These are phyloP conservation scores for Hortiboletus campestris DNA, from an alignment of 768 basidiomycete species.

Conservation along the genomic window DNA sequence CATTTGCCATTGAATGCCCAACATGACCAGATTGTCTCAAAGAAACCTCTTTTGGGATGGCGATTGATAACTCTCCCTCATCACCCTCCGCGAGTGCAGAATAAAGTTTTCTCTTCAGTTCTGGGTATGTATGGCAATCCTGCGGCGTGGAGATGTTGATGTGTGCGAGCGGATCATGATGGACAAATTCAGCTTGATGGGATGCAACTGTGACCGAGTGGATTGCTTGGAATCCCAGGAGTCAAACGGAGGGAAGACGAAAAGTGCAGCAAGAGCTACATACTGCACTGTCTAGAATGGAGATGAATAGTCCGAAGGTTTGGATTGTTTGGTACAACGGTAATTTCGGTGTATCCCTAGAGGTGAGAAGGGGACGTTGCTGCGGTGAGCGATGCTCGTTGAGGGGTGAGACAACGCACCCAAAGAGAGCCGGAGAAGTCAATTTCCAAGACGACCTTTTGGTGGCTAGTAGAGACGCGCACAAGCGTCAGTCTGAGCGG, in stretches of 20 bases:
- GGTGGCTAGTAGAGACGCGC: conserved; percentile 81
- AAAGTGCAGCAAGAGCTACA: conserved; percentile 29
- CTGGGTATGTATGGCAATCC: conserved; percentile 88
- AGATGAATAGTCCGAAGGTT: conserved; percentile 83
- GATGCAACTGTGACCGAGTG: conserved; percentile 72
- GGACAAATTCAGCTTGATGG: conserved; percentile 72
- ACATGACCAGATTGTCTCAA: conserved; percentile 58
- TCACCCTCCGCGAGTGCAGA: conserved; percentile 87
- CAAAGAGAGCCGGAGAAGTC: conserved; percentile 87
- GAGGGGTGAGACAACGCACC: conserved; percentile 46
- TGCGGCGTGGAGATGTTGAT: conserved; percentile 63
- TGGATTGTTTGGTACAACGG: conserved; percentile 74
- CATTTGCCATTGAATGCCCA: conserved; percentile 34
- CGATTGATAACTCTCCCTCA: conserved; percentile 92
- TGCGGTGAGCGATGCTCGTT: conserved; percentile 20
- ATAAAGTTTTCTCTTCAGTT: conserved; percentile 90
- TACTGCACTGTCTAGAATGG: conserved; percentile 86
- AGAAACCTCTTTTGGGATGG: conserved; percentile 71
- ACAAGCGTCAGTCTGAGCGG: conserved; percentile 43
- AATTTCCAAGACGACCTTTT: conserved; percentile 92
- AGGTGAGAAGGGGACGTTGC: conserved; percentile 6
- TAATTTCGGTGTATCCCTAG: conserved; percentile 93
- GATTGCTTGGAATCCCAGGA: conserved; percentile 47
- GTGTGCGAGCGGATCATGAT: conserved; percentile 71
- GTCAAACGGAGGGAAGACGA: conserved; percentile 24